Base-by-base conservation (phyloP, 2,329 filamentous ascomycete genomes). In the Malbranchea zuffiana region DNA sequence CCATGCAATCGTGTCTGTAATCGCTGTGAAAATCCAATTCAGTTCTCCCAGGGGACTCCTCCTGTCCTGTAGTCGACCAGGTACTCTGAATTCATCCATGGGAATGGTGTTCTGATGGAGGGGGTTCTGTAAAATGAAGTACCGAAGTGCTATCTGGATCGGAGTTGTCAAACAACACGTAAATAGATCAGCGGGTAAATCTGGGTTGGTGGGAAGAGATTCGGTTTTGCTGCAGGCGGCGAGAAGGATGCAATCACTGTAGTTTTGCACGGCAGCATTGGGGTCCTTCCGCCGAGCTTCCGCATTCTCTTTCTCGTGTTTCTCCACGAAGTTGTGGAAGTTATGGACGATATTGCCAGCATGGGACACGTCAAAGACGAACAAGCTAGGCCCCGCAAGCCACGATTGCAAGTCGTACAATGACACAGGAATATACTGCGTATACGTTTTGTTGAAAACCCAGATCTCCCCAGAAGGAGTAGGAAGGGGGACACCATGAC, bases 381-480 rank as follows among this genome's bases (percentile, higher is more conserved):
- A 98, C 28, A 98, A 78, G 42, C 87, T 94, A 0, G 90, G 90
- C 0, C 87, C 88, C 44, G 88, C 86, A 5, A 98, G 75, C 90
- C 90, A 98, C 41, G 83, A 80, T 60, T 96, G 88, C 29, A 98
- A 65, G 55, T 98, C 90, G 52, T 93, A 95, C 6, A 98, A 67
- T 1, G 88, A 94, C 28, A 98, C 83, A 0, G 90, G 90, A 27
- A 98, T 98, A 56, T 98, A 98, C 61, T 98, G 90, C 0, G 90
- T 98, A 57, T 95, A 98, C 48, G 85, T 96, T 50, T 90, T 88
- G 62, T 98, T 98, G 60, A 98, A 98, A 4, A 96, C 92, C 90
- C 90, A 98, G 13, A 98, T 93, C 59, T 98, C 90, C 10, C 90
- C 90, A 3, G 88, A 95, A 3, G 82, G 78, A 1, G 90, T 98